Evolutionary conservation across 176 grass and related monocot species (phyloP), one percentile per base, ranked within the genome.

Genomic region (Rhynchospora breviuscula): DNA sequence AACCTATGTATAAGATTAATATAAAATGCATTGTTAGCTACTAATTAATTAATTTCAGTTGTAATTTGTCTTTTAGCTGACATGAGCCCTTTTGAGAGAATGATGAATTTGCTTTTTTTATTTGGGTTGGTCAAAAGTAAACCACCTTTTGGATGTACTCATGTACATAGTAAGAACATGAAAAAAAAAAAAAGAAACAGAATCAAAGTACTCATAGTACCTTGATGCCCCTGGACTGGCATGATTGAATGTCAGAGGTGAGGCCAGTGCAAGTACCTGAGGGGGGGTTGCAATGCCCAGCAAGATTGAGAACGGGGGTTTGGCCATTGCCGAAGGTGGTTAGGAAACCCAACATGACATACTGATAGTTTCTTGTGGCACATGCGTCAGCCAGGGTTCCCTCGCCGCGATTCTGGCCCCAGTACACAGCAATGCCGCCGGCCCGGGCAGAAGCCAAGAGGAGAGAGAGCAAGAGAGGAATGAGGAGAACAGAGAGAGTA

Each of bases 341-440:
- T 48, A 90, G 81, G 80, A 90, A 90, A 14, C 80, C 33, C 43
- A 87, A 1, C 19, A 80, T 84, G n/a, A 90, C 85, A 53, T 80
- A 84, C 54, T 19, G 1, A 57, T 87, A 90, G 29, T 48, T 8
- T 3, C 88, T 85, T 2, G 73, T 67, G n/a, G 5, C 7, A 14
- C 88, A 90, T 15, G 84, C 33, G 23, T 63, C 52, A 52, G 80
- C 54, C 21, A 90, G 56, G 63, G 43, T 22, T 19, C 72, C 88
- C 85, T 90, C 88, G 2, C 13, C 8, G 45, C 54, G 64, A 29
- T 90, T 80, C 85, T 90, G 85, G 7, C 88, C 81, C 88, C 85
- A 90, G 81, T 90, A 88, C 29, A 88, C 74, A 4, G 51, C 82
- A 7, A 85, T 76, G 62, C 70, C 15, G 5, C 87, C 82, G 11